These are phyloP conservation scores for Phyllosticta citribraziliensis DNA, from an alignment of 2,329 filamentous ascomycete genomes.

Conservation along the genomic window DNA sequence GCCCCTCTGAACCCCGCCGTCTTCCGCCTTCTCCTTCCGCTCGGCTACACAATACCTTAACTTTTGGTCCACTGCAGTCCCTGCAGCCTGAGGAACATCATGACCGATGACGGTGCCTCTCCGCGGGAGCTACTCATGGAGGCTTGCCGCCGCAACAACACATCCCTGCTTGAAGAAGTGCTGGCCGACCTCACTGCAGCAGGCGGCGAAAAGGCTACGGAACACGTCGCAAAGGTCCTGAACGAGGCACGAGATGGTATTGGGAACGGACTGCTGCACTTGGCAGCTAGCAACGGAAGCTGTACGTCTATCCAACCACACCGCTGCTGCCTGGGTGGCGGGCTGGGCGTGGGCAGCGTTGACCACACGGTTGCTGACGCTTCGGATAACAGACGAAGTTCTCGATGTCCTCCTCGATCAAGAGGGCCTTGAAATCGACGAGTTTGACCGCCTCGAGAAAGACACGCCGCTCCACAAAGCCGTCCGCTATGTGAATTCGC, in stretches of 20 bases:
- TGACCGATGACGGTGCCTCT: constrained; percentile 60
- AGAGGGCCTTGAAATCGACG: constrained; percentile 76
- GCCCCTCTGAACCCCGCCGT: constrained; percentile 8
- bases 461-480: constrained; percentile 75
- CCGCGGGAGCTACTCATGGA: constrained; percentile 79
- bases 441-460: constrained; percentile 57
- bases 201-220: constrained; percentile 42
- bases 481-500: constrained; percentile 64
- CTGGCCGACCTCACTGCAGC: constrained; percentile 47
- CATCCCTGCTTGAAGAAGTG: constrained; percentile 68
- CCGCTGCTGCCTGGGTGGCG: not conserved
- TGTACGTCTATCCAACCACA: constrained; percentile 47
- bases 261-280: constrained; percentile 81
- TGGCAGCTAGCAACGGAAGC: constrained; percentile 76
- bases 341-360: not conserved
- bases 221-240: constrained; percentile 62
- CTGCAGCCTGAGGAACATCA: not conserved
- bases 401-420: constrained; percentile 78
- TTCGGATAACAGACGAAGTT: constrained; percentile 52
- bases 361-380: not conserved
- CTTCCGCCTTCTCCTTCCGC: not conserved
- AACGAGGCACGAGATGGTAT: constrained; percentile 79
- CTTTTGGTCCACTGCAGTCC: not conserved
- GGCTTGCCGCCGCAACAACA: constrained; percentile 88
- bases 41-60: not conserved